Conservation (phyloP, 2,329 filamentous ascomycete species). For the Xylaria sp. region DNA sequence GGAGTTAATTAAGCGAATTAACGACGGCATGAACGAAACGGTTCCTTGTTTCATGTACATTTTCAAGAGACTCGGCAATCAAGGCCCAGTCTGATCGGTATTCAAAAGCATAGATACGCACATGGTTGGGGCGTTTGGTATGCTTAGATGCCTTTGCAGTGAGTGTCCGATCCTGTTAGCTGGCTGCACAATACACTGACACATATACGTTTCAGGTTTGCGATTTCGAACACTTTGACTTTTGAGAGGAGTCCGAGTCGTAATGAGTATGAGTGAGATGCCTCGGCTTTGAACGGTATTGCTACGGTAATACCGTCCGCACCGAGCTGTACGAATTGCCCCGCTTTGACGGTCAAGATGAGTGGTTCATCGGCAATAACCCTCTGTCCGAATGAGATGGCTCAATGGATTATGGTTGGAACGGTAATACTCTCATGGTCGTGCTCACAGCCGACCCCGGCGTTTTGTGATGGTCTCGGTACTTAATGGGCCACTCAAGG, state of each 20-base stretch:
- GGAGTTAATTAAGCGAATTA: conserved; percentile 28
- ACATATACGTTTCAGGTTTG: conserved; percentile 35
- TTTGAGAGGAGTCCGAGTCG: conserved; percentile 41
- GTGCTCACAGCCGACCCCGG: conserved; percentile 35
- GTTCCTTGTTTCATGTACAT: conserved; percentile 35
- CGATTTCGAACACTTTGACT: conserved; percentile 44
- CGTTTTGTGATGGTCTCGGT: conserved; percentile 32
- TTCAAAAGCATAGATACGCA: conserved; percentile 41
- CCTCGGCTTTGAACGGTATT: conserved; percentile 30
- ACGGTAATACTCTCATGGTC: conserved; percentile 39
- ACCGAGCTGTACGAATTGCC: conserved; percentile 13
- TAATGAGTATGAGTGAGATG: conserved; percentile 43
- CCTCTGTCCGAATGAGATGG: conserved; percentile 29
- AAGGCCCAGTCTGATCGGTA: conserved; percentile 37
- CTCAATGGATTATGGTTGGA: conserved; percentile 32
- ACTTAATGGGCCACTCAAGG: conserved; percentile 32
- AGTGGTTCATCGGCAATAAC: conserved; percentile 23
- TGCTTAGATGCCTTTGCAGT: conserved; percentile 43
- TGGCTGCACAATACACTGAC: neutral
- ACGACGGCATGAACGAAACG: conserved; percentile 32
- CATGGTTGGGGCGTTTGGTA: conserved; percentile 38
- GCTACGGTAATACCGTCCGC: conserved; percentile 29
- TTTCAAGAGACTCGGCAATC: conserved; percentile 33
- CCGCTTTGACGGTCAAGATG: conserved; percentile 21
- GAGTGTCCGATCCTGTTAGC: neutral